A percentile compares a stretch with the other conserved stretches of the same genome.
Conservation (phyloP, 441 rosid species). For the Populus trichocarpa region DNA sequence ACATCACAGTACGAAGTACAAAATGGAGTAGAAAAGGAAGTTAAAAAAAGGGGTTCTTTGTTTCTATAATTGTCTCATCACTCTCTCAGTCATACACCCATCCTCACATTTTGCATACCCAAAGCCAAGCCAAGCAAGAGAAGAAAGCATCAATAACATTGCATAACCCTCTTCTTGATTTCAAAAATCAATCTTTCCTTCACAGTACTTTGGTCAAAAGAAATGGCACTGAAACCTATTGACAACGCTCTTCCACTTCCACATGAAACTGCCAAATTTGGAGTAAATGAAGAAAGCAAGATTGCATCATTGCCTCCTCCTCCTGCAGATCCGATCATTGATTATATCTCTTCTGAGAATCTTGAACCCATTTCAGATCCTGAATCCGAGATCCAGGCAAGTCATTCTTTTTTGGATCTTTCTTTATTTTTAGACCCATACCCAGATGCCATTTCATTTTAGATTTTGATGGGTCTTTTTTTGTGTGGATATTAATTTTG, state of each 20-base stretch:
- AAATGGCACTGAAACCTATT: slow-evolving; percentile 81
- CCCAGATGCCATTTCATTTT: not conserved
- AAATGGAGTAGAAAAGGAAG: not conserved
- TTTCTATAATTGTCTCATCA: not conserved
- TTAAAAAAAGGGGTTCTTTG: too few species aligned
- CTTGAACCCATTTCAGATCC: slow-evolving; percentile 62
- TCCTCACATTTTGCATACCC: not conserved
- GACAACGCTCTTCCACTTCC: slow-evolving; percentile 68
- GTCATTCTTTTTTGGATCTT: not conserved
- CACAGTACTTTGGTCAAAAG: not conserved
- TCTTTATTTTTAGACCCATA: not conserved
- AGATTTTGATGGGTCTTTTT: not conserved
- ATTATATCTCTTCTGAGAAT: slow-evolving; percentile 62
- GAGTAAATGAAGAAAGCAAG: slow-evolving; percentile 56
- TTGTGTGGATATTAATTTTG: not conserved
- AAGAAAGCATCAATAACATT: not conserved
- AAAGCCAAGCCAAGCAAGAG: not conserved
- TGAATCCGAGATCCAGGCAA: slow-evolving; percentile 37
- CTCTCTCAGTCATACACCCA: not conserved
- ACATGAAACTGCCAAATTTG: slow-evolving; percentile 38
- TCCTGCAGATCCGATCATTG: slow-evolving; percentile 43
- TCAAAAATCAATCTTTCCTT: not conserved
- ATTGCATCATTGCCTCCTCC: slow-evolving; percentile 33
- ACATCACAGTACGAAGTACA: too few species aligned
- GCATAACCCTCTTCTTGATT: not conserved